Evolutionary conservation across 306 rosid species (phyloP), one percentile per base, ranked within the genome.

Genomic region (Acacia acuminata): DNA sequence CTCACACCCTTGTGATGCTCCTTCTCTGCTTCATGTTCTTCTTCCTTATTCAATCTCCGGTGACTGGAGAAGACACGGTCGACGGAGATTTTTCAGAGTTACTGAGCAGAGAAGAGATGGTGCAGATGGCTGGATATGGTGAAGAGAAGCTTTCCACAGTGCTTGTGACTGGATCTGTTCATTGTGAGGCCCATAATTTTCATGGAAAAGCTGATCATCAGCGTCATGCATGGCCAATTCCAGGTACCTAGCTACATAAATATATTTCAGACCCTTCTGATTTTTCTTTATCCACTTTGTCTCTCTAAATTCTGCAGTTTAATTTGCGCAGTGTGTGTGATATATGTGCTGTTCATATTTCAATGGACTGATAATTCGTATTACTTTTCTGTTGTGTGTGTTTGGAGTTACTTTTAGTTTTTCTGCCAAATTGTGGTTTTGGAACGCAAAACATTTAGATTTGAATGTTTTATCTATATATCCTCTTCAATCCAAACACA

Each of bases 131-230:
- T 76, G 99, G 99, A 45, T 94, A 96, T 86, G 98, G 99, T 73
- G 97, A 96, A 78, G 93, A 94, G 75, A 96, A 87, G 86, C 90
- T 96, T 27, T 96, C 99, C 75, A 96, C 98, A 1, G 99, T 96
- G n/a, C 86, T 96, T 11, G 83, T 96, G 44, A 88, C 93, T 15
- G 99, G 98, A 5, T 96, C 99, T 4, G 73, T 96, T 81, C 77
- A 83, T 82, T 94, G 97, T 55, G 84, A 91, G 66, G 72, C 91
- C 40, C 20, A n/a, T 20, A 82, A 89, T 87, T 63, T 81, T 48
- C 80, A 82, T 77, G 75, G 66, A 17, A 87, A 67, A 58, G 15
- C 42, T 38, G 42, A 77, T 55, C 5, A 80, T 63, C 91, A 84
- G 24, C 79, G 86, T 81, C 92, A 82, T 91, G 86, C 94, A 84